Evolutionary conservation across 1,284 basidiomycete species (phyloP).

Genomic region (Cerrena zonata): DNA sequence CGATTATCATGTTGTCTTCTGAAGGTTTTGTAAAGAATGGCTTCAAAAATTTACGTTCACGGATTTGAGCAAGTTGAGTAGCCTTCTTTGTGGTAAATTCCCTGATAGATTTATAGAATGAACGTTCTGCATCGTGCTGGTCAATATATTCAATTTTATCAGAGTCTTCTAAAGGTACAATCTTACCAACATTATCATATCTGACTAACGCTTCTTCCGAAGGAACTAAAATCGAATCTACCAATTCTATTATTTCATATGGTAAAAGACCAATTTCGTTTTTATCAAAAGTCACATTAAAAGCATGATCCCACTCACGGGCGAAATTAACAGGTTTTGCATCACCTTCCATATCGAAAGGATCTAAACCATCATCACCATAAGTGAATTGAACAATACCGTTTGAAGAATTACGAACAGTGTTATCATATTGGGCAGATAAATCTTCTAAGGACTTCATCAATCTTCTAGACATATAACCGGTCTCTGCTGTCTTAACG

Average conservation of each 20-base stretch:
- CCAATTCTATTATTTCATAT: constrained; percentile 61
- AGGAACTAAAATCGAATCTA: constrained; percentile 48
- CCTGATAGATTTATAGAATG: too few relatives aligned
- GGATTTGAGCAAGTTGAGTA: constrained; percentile 58
- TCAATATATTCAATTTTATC: constrained; percentile 68
- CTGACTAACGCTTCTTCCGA: constrained; percentile 49
- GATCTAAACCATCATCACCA: constrained; percentile 96
- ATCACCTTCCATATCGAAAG: constrained; percentile 92
- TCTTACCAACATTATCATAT: constrained; percentile 86
- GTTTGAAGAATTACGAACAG: constrained; percentile 92
- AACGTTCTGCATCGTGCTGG: constrained; percentile 51
- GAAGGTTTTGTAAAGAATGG: not conserved
- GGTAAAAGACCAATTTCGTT: constrained; percentile 64
- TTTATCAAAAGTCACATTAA: constrained; percentile 51
- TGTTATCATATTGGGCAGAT: constrained; percentile 93
- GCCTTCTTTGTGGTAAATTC: constrained; percentile 70
- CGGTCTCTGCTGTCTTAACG: constrained; percentile 99
- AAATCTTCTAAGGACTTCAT: constrained; percentile 99
- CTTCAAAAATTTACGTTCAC: constrained; percentile 3
- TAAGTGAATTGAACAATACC: constrained; percentile 97
- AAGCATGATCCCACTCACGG: constrained; percentile 84
- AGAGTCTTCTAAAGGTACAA: too few relatives aligned
- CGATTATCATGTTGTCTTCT: constrained; percentile 64
- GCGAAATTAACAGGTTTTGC: constrained; percentile 87
- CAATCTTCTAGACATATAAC: constrained; percentile 96